Base-by-base conservation (phyloP, 371 early-diverging fungal genomes). In the Mucor lusitanicus region DNA sequence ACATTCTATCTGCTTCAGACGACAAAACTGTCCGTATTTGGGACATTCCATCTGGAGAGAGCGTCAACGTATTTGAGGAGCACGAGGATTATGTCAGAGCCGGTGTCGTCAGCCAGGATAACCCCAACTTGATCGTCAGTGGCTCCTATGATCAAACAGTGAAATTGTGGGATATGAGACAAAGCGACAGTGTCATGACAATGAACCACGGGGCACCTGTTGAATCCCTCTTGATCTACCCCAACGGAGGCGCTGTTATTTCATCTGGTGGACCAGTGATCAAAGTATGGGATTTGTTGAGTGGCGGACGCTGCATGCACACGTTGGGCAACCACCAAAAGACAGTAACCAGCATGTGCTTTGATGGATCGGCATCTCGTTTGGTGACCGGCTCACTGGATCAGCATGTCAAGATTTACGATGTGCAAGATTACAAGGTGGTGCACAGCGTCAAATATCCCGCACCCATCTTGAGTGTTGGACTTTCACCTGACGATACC, bases 111-210 rank as follows among this genome's bases (percentile, higher is more conserved):
- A 88, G 87, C 37, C 76, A 79, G 46, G 91, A 90, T 50, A 94
- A 95, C 75, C 93, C 94, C 35, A 88, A 92, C 57, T 65, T 97
- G 67, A 72, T 95, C 64, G 69, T 94, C 12, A 90, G 95, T 3
- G 97, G 97, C 8, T 95, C 97, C 0, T 98, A 97, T 74, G 99
- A 98, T 78, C 95, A 94, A 73, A 95, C 96, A 19, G 92, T 97
- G 33, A 88, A 87, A 70, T 77, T 97, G 19, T 98, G 94, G 92
- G 99, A 98, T 81, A 76, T 89, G 72, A 89, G 97, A 58, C 82
- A 90, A 42, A 86, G 87, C 59, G 71, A 72, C 11, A 90, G 94
- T 78, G 86, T 86, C 8, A 86, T 93, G 81, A 92, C 92, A 3
- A 87, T 97, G 84, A 76, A 87, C 50, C 96, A 95, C 69, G 95